Base-by-base conservation (phyloP, 768 basidiomycete genomes). In the Hygrocybe coccinea region DNA sequence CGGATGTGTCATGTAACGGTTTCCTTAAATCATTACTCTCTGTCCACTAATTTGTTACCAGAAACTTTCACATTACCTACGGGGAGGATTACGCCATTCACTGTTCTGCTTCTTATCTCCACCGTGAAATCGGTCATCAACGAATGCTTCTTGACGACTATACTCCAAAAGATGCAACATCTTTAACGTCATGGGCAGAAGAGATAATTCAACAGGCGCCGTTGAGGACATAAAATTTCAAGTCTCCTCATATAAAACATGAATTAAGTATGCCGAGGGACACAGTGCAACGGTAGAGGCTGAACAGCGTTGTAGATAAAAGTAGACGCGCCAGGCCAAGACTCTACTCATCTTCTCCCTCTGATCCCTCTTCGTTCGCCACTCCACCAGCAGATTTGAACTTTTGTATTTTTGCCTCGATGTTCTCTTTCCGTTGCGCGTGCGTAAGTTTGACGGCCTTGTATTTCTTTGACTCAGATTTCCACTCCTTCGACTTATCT, bases 401-500 rank as follows among this genome's bases (percentile, higher is more conserved):
- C 55, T 86, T 86, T 67, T 86, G 83, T 74, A 97, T 97, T 79
- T 91, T 97, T 64, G 74, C 79, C 60, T 88, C 84, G 75, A 99
- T 91, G 57, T 79, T 80, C 60, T 78, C 84, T 71, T 83, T 80
- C 69, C 94, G 86, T 77, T 95, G 76, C 47, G 80, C 91, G 62
- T 79, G 66, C 36, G 84, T 91, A 69, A 93, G 86, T 71, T 78
- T 89, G 67, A 62, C 60, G 56, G 74, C 73, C 73, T 82, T 81
- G 80, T 81, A 79, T 71, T 95, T 92, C 65, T 79, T 69, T 56
- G 77, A 74, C 73, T 97, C 95, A 33, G 87, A 79, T 70, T 88
- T 92, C 95, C 95, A 98, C 76, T 95, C 91, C 65, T 81, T 81
- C 39, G 85, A 73, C 78, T 97, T 97, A 59, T 94, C 89, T 37